Evolutionary conservation across 129 eudicot species (phyloP).

Genomic region (Artemisia tridentata): DNA sequence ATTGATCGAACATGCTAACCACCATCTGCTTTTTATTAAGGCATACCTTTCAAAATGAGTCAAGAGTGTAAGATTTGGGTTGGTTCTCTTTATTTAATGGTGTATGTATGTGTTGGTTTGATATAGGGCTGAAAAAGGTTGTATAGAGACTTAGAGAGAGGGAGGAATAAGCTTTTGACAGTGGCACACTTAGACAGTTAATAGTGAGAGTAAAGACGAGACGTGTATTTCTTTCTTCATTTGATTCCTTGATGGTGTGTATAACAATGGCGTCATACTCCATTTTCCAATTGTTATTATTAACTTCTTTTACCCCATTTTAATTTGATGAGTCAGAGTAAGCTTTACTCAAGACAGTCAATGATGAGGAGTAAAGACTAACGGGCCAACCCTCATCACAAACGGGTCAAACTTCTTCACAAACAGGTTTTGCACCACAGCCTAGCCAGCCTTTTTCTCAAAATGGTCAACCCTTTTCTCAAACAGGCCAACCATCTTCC

Average conservation of each 20-base stretch:
- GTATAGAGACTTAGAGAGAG: not conserved
- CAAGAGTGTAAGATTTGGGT: conserved; percentile 17
- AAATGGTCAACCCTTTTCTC: conserved; percentile 18
- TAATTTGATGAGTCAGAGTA: too few relatives aligned
- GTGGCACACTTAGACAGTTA: not conserved
- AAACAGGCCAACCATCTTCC: conserved; percentile 19
- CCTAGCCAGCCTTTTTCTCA: conserved; percentile 20
- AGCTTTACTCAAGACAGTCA: too few relatives aligned
- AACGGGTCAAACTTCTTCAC: conserved; percentile 11
- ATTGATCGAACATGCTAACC: too few relatives aligned
- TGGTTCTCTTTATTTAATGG: conserved; percentile 23
- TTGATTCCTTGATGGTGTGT: conserved; percentile 33
- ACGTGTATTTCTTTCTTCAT: conserved; percentile 19
- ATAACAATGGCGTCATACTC: conserved; percentile 35
- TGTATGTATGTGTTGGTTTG: conserved; percentile 7
- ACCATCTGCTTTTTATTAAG: too few relatives aligned
- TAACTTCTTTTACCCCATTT: too few relatives aligned
- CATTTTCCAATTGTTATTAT: not conserved
- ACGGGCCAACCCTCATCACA: conserved; percentile 3
- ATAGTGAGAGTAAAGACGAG: conserved; percentile 24
- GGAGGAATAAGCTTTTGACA: not conserved
- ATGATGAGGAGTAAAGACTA: too few relatives aligned
- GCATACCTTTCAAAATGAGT: too few relatives aligned
- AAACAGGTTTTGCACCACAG: conserved; percentile 32
- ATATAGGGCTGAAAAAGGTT: conserved; percentile 24